These are phyloP conservation scores for Jatropha multifida DNA, from an alignment of 441 rosid genomes.

Conservation along the genomic window DNA sequence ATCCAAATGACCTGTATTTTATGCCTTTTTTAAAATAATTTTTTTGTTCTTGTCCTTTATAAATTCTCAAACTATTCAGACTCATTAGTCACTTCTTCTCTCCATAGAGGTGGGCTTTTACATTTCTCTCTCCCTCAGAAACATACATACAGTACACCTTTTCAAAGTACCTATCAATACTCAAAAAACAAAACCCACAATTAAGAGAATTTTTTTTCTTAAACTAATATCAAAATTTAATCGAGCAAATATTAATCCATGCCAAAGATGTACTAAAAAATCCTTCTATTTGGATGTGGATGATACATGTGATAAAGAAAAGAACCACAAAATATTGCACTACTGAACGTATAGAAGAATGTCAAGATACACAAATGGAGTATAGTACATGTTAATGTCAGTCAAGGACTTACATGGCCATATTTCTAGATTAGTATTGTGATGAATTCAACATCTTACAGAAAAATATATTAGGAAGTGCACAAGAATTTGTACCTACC, in stretches of 20 bases:
- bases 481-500: not conserved
- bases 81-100: no score
- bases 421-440: not conserved
- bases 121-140: not conserved
- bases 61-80: constrained; percentile 1
- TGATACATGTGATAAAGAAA: not conserved
- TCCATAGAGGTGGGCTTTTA: not conserved
- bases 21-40: not conserved
- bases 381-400: no score
- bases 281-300: not conserved
- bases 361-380: not conserved
- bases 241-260: not conserved
- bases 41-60: not conserved
- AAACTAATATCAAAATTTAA: not conserved
- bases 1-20: not conserved
- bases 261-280: not conserved
- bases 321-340: not conserved
- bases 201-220: not conserved
- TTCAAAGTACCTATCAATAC: not conserved
- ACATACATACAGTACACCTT: no score
- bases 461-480: not conserved
- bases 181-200: not conserved
- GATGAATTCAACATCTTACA: not conserved
- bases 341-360: not conserved
- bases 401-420: not conserved